A percentile compares a stretch with the other conserved stretches of the same genome.
phyloP scores from a whole-genome alignment of 257 asterid species.

The Nicotiana paniculata region DNA sequence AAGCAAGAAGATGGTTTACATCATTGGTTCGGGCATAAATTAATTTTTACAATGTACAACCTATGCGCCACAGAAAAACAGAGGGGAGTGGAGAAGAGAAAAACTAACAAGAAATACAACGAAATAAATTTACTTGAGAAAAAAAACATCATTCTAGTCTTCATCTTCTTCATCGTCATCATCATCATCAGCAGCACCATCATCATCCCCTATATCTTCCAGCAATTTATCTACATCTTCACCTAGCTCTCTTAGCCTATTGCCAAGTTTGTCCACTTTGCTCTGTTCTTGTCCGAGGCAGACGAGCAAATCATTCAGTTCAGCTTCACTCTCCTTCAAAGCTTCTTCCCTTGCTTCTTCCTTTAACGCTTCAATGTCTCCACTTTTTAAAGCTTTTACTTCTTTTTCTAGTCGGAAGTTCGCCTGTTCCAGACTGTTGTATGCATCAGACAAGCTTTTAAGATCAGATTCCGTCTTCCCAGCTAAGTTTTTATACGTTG shows the following conservation, averaged over 20 bases:
- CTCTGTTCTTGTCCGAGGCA: slow-evolving; percentile 99
- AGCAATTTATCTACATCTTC: slow-evolving; percentile 70
- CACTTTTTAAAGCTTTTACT: slow-evolving; percentile 49
- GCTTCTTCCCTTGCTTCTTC: slow-evolving; percentile 90
- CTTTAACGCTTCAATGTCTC: slow-evolving; percentile 55
- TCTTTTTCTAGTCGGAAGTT: slow-evolving; percentile 71
- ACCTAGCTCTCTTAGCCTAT: slow-evolving; percentile 61
- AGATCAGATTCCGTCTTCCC: slow-evolving; percentile 75
- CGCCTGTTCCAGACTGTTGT: slow-evolving; percentile 84
- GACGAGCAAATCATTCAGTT: slow-evolving; percentile 72
- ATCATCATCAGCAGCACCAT: slow-evolving; percentile 47
- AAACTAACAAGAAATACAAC: neutral
- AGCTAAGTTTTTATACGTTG: slow-evolving; percentile 42
- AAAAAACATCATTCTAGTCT: slow-evolving; percentile 16
- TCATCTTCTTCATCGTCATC: slow-evolving; percentile 54
- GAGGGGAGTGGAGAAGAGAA: neutral
- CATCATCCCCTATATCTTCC: slow-evolving; percentile 67
- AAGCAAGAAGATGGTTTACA: slow-evolving; percentile 2
- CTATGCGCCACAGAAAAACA: neutral
- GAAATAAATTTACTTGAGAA: neutral
- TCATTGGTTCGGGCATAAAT: neutral
- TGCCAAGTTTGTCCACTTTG: slow-evolving; percentile 77
- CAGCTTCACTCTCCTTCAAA: slow-evolving; percentile 79
- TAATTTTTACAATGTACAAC: slow-evolving; percentile 4
- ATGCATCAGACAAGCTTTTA: slow-evolving; percentile 82